Percentiles rank a stretch among this genome's conserved stretches.
phyloP scores from a whole-genome alignment of 441 rosid species.

The Populus hybrid region DNA sequence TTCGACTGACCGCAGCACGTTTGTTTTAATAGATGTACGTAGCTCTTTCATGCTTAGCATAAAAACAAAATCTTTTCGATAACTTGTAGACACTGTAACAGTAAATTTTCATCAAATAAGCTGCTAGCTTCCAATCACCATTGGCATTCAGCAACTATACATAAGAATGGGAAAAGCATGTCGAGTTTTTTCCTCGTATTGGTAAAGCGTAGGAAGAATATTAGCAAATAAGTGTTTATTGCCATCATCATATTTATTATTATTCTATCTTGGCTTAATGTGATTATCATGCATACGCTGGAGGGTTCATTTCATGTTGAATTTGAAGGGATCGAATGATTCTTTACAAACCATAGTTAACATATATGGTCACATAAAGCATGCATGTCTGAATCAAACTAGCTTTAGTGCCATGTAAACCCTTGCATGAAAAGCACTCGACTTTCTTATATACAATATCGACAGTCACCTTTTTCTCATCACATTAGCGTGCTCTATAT shows the following conservation, averaged over 20 bases:
- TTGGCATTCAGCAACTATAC: too few relatives aligned
- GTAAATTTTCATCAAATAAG: too few relatives aligned
- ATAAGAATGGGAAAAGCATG: too few relatives aligned
- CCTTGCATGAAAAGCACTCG: neutral
- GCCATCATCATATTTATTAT: too few relatives aligned
- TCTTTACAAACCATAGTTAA: neutral
- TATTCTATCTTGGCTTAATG: neutral
- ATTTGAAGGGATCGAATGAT: neutral
- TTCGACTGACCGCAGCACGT: neutral
- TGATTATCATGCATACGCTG: neutral
- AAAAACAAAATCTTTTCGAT: neutral
- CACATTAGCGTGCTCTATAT: conserved; percentile 1
- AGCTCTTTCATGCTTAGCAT: neutral
- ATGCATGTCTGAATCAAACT: neutral
- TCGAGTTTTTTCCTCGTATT: too few relatives aligned
- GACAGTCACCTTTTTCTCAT: conserved; percentile 9
- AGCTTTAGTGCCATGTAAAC: neutral
- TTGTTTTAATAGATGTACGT: neutral
- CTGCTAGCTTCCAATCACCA: too few relatives aligned
- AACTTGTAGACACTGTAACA: too few relatives aligned
- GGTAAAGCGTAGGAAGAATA: too few relatives aligned
- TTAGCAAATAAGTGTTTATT: too few relatives aligned
- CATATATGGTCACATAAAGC: neutral
- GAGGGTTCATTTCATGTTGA: neutral
- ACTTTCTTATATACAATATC: conserved; percentile 18